Conservation (phyloP, 2,329 filamentous ascomycete species). For the Aureobasidium sp. region DNA sequence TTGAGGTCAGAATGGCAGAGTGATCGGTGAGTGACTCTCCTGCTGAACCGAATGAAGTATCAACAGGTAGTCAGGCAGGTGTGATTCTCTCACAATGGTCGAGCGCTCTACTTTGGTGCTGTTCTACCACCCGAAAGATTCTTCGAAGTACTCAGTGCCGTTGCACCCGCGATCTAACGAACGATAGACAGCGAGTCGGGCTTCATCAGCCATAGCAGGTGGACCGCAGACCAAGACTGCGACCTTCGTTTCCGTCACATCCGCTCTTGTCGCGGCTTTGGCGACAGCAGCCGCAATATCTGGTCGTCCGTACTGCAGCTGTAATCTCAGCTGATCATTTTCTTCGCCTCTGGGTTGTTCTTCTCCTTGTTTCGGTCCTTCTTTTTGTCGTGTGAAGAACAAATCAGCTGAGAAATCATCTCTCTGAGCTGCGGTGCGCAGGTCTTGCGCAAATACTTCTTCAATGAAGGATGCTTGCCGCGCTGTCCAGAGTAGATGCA, state of each 20-base stretch:
- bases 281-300: conserved; percentile 19
- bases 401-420: conserved; percentile 19
- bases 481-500: conserved; percentile 3
- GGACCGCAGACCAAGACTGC: conserved; percentile 10
- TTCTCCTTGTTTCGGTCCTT: neutral
- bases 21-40: too few relatives aligned
- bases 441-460: neutral
- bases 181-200: neutral
- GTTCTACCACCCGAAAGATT: conserved; percentile 12
- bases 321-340: neutral
- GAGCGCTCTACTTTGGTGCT: too few relatives aligned
- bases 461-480: neutral
- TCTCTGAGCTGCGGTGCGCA: neutral
- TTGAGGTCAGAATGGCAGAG: too few relatives aligned
- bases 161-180: neutral
- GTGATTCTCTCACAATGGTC: too few relatives aligned
- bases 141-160: conserved; percentile 11
- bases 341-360: neutral
- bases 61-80: too few relatives aligned
- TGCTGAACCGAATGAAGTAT: too few relatives aligned
- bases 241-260: neutral
- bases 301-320: conserved; percentile 18
- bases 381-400: conserved; percentile 17
- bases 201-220: conserved; percentile 13
- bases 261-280: conserved; percentile 7